Percentiles rank a stretch among this genome's conserved stretches.
These are phyloP conservation scores for Incumbomyces delicatus DNA, from an alignment of 2,329 filamentous ascomycete species.

Conservation along the genomic window DNA sequence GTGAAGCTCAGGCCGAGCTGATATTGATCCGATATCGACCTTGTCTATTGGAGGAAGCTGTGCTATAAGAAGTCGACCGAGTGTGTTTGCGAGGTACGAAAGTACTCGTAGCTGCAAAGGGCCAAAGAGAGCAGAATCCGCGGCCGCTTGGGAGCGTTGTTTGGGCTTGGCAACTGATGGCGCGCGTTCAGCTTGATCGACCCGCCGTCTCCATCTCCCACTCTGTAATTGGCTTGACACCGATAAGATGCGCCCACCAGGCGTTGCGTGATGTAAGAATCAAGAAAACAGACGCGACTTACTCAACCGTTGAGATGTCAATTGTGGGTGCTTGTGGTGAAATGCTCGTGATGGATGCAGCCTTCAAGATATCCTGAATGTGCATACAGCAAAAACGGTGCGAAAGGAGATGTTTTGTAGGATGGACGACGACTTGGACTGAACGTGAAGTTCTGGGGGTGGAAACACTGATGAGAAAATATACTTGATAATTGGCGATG, in stretches of 20 bases:
- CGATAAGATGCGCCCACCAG: conserved; percentile 2
- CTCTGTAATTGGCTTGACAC: conserved; percentile 5
- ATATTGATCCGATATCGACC: conserved; percentile 1
- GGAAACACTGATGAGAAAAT: neutral
- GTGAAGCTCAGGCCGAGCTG: conserved; percentile 4
- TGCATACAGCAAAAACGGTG: conserved; percentile 5
- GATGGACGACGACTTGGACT: conserved; percentile 3
- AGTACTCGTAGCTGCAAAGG: conserved; percentile 7
- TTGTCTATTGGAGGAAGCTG: conserved; percentile 4
- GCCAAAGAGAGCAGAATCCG: conserved; percentile 1
- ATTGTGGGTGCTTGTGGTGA: neutral
- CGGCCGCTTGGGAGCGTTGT: conserved; percentile 6
- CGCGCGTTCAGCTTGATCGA: conserved; percentile 7
- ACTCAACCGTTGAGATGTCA: neutral
- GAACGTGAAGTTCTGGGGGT: neutral
- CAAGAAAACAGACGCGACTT: conserved; percentile 1
- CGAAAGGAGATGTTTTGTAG: conserved; percentile 8
- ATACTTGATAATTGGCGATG: neutral
- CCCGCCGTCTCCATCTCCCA: neutral
- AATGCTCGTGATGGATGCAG: conserved; percentile 6
- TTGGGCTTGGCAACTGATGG: conserved; percentile 10
- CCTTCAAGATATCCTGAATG: conserved; percentile 8
- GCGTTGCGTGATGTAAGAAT: conserved; percentile 5
- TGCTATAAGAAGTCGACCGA: neutral
- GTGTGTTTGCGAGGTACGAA: neutral